phyloP scores from a whole-genome alignment of 2,329 filamentous ascomycete genomes.

The Exophiala xenobiotica region DNA sequence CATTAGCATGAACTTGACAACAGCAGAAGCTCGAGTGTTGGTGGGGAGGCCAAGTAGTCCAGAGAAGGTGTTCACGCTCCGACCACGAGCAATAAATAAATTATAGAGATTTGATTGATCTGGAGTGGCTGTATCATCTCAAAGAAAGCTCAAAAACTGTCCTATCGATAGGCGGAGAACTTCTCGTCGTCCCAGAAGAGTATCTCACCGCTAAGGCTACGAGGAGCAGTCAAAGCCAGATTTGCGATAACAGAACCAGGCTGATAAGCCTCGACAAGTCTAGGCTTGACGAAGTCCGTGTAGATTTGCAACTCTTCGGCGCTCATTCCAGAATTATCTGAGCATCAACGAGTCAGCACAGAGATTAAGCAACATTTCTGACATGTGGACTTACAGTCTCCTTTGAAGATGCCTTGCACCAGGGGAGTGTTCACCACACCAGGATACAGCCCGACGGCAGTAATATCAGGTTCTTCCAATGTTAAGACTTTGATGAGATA shows the following conservation, averaged over 20 bases:
- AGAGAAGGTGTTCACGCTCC: constrained; percentile 1
- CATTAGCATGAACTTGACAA: constrained; percentile 4
- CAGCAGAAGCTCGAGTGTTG: constrained; percentile 2
- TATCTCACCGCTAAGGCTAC: background rate
- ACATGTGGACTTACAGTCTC: constrained; percentile 4
- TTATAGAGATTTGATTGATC: no score
- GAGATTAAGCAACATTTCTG: background rate
- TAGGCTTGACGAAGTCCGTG: background rate
- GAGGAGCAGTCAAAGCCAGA: background rate
- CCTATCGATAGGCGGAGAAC: background rate
- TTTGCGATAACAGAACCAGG: constrained; percentile 3
- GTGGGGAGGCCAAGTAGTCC: constrained; percentile 4
- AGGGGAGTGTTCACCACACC: constrained; percentile 85
- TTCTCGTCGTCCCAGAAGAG: constrained; percentile 8
- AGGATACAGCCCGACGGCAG: constrained; percentile 69
- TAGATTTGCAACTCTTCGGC: constrained; percentile 3
- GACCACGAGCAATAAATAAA: background rate
- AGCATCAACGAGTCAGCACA: background rate
- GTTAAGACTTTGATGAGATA: constrained; percentile 71
- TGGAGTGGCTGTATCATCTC: no score
- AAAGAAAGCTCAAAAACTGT: background rate
- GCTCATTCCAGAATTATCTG: constrained; percentile 7
- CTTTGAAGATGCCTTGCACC: constrained; percentile 36
- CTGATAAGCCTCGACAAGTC: constrained; percentile 9
- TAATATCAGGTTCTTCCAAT: constrained; percentile 73